Conservation (phyloP, 2,329 filamentous ascomycete genomes). For the Purpureocillium takamizusanense region DNA sequence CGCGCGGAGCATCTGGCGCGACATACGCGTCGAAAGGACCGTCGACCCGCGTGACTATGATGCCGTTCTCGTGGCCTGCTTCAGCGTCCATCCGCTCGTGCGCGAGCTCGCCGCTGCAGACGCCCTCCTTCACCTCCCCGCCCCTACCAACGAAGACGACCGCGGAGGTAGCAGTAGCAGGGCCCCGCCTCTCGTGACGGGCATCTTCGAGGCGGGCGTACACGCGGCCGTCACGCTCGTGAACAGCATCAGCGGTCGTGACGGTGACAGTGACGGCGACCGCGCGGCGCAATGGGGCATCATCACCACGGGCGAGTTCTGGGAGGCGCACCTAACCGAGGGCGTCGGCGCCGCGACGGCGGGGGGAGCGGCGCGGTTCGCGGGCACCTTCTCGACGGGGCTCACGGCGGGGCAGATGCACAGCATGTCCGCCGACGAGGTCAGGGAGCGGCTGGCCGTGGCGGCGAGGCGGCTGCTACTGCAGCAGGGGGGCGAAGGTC, state of each 20-base stretch:
- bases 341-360: slow-evolving; percentile 53
- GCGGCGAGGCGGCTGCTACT: slow-evolving; percentile 59
- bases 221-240: slow-evolving; percentile 49
- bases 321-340: slow-evolving; percentile 62
- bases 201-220: slow-evolving; percentile 84
- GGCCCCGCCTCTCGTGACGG: slow-evolving; percentile 26
- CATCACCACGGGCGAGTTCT: slow-evolving; percentile 77
- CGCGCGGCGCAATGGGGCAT: slow-evolving; percentile 62
- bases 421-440: slow-evolving; percentile 52
- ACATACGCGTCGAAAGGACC: slow-evolving; percentile 31
- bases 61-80: slow-evolving; percentile 82
- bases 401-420: slow-evolving; percentile 75
- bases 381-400: slow-evolving; percentile 74
- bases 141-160: too few species aligned
- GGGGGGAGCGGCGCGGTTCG: slow-evolving; percentile 45
- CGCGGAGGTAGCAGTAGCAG: too few species aligned
- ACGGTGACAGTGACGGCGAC: too few species aligned
- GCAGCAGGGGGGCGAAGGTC: too few species aligned
- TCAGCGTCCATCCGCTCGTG: slow-evolving; percentile 75
- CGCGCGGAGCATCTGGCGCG: slow-evolving; percentile 49
- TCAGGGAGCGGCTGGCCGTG: slow-evolving; percentile 55
- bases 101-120: too few species aligned
- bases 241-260: slow-evolving; percentile 7
- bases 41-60: slow-evolving; percentile 43
- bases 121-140: too few species aligned